Evolutionary conservation across 306 rosid genomes (phyloP).

Genomic region (Citrullus colocynthis): DNA sequence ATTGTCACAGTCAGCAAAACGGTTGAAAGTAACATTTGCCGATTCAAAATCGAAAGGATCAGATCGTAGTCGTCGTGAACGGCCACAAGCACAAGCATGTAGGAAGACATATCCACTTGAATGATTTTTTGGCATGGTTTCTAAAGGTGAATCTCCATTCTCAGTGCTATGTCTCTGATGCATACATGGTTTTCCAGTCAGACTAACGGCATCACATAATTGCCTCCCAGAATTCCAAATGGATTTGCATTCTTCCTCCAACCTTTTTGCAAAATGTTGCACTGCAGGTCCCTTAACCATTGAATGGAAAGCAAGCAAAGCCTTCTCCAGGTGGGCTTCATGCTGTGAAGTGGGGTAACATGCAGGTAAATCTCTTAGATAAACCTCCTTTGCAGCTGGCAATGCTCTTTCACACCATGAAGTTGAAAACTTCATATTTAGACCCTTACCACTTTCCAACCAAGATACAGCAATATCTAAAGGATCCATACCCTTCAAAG

Average conservation of each 20-base stretch:
- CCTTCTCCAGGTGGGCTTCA: slow-evolving; percentile 54
- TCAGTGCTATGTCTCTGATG: slow-evolving; percentile 66
- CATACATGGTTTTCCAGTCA: slow-evolving; percentile 86
- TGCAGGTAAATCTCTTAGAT: slow-evolving; percentile 67
- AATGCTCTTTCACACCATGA: slow-evolving; percentile 69
- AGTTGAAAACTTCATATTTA: slow-evolving; percentile 63
- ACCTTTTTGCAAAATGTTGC: slow-evolving; percentile 43
- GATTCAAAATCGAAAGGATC: slow-evolving; percentile 93
- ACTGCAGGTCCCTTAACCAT: slow-evolving; percentile 82
- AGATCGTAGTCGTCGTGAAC: slow-evolving; percentile 46
- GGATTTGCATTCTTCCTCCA: slow-evolving; percentile 73
- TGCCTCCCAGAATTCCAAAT: slow-evolving; percentile 91
- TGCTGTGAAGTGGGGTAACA: slow-evolving; percentile 75
- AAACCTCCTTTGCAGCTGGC: slow-evolving; percentile 74
- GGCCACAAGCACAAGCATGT: slow-evolving; percentile 91
- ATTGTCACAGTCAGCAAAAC: slow-evolving; percentile 72
- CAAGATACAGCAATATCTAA: slow-evolving; percentile 65
- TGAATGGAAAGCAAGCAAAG: slow-evolving; percentile 55
- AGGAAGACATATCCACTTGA: slow-evolving; percentile 81
- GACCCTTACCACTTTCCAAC: slow-evolving; percentile 64
- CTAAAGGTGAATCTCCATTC: slow-evolving; percentile 19
- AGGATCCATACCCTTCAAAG: slow-evolving; percentile 41
- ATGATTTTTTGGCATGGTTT: slow-evolving; percentile 34
- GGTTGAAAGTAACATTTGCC: slow-evolving; percentile 38
- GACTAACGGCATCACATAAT: slow-evolving; percentile 80